Evolutionary conservation across 306 rosid species (phyloP).

Genomic region (Benincasa hispida): DNA sequence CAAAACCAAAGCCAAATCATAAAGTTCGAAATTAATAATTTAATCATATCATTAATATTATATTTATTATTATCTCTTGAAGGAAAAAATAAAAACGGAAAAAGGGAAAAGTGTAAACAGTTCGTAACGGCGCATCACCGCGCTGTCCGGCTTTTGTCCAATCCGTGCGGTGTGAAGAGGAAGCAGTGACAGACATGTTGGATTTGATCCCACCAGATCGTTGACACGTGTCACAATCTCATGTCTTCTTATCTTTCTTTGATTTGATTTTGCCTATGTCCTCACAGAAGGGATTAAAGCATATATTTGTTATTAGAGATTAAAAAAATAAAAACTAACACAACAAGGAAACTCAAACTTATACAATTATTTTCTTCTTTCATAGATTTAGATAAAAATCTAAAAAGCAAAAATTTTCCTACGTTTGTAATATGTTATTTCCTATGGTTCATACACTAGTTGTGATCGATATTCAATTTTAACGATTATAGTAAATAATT

Average conservation of each 20-base stretch:
- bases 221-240: conserved; percentile 10
- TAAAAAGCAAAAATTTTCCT: too few relatives aligned
- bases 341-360: too few relatives aligned
- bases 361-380: too few relatives aligned
- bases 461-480: too few relatives aligned
- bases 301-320: too few relatives aligned
- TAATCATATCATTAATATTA: not conserved
- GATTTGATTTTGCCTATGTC: conserved; percentile 18
- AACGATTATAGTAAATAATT: too few relatives aligned
- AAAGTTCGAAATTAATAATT: not conserved
- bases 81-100: not conserved
- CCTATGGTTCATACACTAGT: too few relatives aligned
- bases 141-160: conserved; percentile 42
- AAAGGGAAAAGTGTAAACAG: conserved; percentile 9
- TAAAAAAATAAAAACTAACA: too few relatives aligned
- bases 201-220: not conserved
- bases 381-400: too few relatives aligned
- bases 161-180: conserved; percentile 26
- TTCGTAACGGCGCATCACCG: conserved; percentile 45
- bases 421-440: too few relatives aligned
- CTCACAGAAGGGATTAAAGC: too few relatives aligned
- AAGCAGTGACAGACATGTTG: conserved; percentile 21
- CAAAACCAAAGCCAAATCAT: not conserved
- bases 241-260: not conserved
- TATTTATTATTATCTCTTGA: not conserved